phyloP scores from a whole-genome alignment of 139 green algal genomes.

The Tetradesmus lagerheimii region DNA sequence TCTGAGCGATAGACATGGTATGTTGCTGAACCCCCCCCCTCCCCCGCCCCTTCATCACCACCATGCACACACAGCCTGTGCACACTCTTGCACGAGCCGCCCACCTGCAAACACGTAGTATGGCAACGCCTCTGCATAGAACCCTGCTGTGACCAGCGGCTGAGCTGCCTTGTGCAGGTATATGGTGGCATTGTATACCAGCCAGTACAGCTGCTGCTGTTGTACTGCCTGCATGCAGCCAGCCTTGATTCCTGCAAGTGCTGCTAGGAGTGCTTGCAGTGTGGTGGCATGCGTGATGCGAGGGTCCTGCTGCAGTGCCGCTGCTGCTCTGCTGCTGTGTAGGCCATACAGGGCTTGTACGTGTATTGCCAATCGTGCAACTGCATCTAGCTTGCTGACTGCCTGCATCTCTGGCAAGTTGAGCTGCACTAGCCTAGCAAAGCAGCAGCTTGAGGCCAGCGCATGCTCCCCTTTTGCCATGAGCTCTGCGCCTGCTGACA shows the following conservation, averaged over 20 bases:
- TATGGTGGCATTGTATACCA: constrained; percentile 64
- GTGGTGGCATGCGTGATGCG: constrained; percentile 59
- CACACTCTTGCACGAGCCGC: not conserved
- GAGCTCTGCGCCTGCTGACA: constrained; percentile 54
- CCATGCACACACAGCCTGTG: too few species aligned
- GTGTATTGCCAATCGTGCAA: not conserved
- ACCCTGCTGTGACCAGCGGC: constrained; percentile 57
- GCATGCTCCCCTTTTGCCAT: constrained; percentile 46
- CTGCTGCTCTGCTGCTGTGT: not conserved
- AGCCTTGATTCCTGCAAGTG: constrained; percentile 53
- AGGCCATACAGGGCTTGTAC: constrained; percentile 20
- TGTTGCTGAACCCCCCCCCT: too few species aligned
- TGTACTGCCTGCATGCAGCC: constrained; percentile 55
- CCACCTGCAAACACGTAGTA: constrained; percentile 57
- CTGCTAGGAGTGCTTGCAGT: constrained; percentile 47
- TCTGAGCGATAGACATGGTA: too few species aligned
- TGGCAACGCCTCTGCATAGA: constrained; percentile 60
- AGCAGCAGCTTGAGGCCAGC: constrained; percentile 59
- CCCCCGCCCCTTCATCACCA: too few species aligned
- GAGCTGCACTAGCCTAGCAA: not conserved
- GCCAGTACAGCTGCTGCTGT: constrained; percentile 66
- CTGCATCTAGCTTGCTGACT: constrained; percentile 5
- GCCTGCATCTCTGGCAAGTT: constrained; percentile 35
- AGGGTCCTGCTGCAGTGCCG: constrained; percentile 36
- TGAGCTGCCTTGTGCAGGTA: constrained; percentile 59